Evolutionary conservation across 139 green algal species (phyloP).

Genomic region (Nannochloris sp.): DNA sequence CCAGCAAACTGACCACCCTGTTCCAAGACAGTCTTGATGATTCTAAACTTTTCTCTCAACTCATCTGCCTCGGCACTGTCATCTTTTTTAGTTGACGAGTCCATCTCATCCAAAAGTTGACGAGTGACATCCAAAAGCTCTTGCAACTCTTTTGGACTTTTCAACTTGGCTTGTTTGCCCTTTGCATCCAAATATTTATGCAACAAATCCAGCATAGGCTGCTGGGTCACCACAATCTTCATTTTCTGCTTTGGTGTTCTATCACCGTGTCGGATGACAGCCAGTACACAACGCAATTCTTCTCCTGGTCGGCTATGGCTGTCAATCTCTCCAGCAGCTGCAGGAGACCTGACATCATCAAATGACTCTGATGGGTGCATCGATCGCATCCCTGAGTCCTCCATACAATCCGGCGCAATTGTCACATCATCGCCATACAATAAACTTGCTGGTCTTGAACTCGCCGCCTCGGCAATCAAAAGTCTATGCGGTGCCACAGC

Average conservation of each 20-base stretch:
- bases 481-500: slow-evolving; percentile 67
- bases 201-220: slow-evolving; percentile 75
- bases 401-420: not conserved
- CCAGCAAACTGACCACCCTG: slow-evolving; percentile 78
- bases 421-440: not conserved
- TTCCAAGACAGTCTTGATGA: slow-evolving; percentile 74
- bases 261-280: slow-evolving; percentile 81
- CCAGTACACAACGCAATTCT: slow-evolving; percentile 91
- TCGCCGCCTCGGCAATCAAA: slow-evolving; percentile 12
- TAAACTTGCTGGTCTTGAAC: slow-evolving; percentile 10
- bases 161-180: slow-evolving; percentile 96
- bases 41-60: slow-evolving; percentile 76
- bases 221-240: slow-evolving; percentile 80
- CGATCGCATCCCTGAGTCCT: not conserved
- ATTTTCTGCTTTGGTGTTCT: slow-evolving; percentile 99
- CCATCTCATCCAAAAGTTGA: slow-evolving; percentile 53
- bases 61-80: slow-evolving; percentile 44
- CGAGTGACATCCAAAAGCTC: slow-evolving; percentile 85
- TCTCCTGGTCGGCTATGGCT: slow-evolving; percentile 27
- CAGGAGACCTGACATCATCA: slow-evolving; percentile 13
- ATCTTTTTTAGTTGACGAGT: slow-evolving; percentile 4
- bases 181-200: slow-evolving; percentile 77
- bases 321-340: slow-evolving; percentile 8
- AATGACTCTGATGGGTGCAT: slow-evolving; percentile 2
- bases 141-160: slow-evolving; percentile 83